Evolutionary conservation across 2,329 filamentous ascomycete genomes (phyloP), one percentile per base, ranked within the genome.

Genomic region (Monosporascus cannonballus): DNA sequence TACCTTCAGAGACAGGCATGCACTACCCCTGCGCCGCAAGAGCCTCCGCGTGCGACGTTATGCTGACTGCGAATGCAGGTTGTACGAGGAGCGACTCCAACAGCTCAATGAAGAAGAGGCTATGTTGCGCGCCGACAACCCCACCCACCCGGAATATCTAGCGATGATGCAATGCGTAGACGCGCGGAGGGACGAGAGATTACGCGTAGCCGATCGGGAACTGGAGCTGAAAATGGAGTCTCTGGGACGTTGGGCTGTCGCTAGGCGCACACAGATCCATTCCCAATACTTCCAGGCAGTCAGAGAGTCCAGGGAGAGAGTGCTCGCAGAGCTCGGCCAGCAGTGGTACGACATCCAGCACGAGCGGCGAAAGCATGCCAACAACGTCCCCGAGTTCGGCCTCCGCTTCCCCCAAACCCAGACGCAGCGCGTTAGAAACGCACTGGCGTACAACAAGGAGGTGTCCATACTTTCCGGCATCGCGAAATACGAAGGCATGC

Each of bases 401-500:
- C 82, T 95, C 60, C 83, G 87, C 51, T 95, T 95, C 66, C 89
- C 90, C 7, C 83, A 86, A 49, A 85, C 86, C 57, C 83, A 85
- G 56, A 81, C 85, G 27, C 86, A 92, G 63, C 89, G 93, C 64
- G 81, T 96, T 55, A 80, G 84, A 56, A 89, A 96, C 57, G 92
- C 96, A 61, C 81, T 91, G 48, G 88, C 92, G 47, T 97, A 97
- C 74, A 97, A 96, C 68, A 89, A 87, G 59, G 94, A 99, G 68
- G 92, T 99, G 4, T 96, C 92, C 0, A 84, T 96, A 27, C 75
- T 99, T 53, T 86, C 92, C 6, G 93, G 93, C 38, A 79, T 97
- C 49, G 92, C 93, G 37, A 97, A 96, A 72, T 92, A 96, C 68
- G 86, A 96, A 64, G 94, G 94, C 24, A 99, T 99, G 71, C 94